These are phyloP conservation scores for Paraphaeosphaeria minitans DNA, from an alignment of 2,329 filamentous ascomycete species.

Conservation along the genomic window DNA sequence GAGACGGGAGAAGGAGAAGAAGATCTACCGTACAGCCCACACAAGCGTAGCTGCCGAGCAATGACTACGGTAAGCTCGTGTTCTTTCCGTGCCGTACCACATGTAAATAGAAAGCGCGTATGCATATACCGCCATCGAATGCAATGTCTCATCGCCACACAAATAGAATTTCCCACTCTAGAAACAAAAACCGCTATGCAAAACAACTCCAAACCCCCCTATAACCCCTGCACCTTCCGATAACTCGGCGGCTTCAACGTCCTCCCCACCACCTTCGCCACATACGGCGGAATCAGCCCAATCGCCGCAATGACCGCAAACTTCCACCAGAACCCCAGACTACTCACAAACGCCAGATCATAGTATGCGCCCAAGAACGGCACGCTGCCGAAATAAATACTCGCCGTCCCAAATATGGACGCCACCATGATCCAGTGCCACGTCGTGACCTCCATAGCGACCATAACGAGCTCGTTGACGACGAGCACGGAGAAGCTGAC, in stretches of 20 bases:
- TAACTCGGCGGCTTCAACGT: slow-evolving; percentile 92
- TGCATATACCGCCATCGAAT: too few species aligned
- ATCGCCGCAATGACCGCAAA: slow-evolving; percentile 79
- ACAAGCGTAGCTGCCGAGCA: background rate
- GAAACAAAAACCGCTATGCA: background rate
- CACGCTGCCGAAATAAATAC: slow-evolving; percentile 79
- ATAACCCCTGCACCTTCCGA: slow-evolving; percentile 83
- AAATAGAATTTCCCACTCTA: background rate
- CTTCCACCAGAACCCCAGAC: slow-evolving; percentile 85
- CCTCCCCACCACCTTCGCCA: slow-evolving; percentile 80
- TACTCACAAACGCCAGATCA: slow-evolving; percentile 79
- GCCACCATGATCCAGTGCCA: slow-evolving; percentile 95
- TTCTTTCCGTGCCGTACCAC: background rate
- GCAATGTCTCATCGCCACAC: background rate
- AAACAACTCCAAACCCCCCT: slow-evolving; percentile 3
- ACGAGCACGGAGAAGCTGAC: slow-evolving; percentile 92
- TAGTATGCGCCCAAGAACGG: slow-evolving; percentile 92
- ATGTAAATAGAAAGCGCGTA: too few species aligned
- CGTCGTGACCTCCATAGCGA: slow-evolving; percentile 92
- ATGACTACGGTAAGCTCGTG: background rate
- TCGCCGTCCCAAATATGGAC: slow-evolving; percentile 79
- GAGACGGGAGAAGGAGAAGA: too few species aligned
- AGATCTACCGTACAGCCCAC: too few species aligned
- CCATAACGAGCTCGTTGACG: slow-evolving; percentile 95
- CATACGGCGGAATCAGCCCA: slow-evolving; percentile 84